These are phyloP conservation scores for Astrocystis sublimbata DNA, from an alignment of 495 filamentous ascomycete species.

Conservation along the genomic window DNA sequence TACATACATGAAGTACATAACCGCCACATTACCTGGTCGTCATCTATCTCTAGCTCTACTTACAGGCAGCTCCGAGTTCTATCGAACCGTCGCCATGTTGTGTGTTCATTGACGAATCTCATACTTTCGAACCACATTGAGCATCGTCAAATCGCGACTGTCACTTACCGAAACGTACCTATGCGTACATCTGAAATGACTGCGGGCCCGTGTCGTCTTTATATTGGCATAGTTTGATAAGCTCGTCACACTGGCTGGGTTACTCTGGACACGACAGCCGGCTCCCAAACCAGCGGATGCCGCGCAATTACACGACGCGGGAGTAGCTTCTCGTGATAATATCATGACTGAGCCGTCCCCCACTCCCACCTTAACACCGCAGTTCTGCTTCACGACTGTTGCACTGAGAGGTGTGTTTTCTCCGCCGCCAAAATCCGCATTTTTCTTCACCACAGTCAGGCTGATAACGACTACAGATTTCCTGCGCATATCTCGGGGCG, in stretches of 20 bases:
- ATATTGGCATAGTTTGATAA: no score
- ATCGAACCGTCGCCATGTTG: no score
- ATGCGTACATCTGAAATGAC: no score
- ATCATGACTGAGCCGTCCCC: constrained; percentile 65
- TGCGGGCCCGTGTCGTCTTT: no score
- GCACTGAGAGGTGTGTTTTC: constrained; percentile 70
- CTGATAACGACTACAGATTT: constrained; percentile 66
- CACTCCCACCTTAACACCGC: constrained; percentile 70
- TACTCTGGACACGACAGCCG: constrained; percentile 49
- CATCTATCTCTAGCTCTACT: no score
- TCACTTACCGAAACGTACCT: no score
- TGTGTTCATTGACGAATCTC: no score
- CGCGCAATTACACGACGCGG: constrained; percentile 23
- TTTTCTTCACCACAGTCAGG: background rate
- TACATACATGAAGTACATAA: background rate
- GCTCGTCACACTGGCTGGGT: constrained; percentile 46
- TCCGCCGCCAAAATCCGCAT: background rate
- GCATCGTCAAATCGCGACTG: no score
- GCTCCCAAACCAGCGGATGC: constrained; percentile 41
- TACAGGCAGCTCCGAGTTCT: no score
- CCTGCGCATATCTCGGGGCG: constrained; percentile 79
- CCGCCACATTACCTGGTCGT: background rate
- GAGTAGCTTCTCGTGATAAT: constrained; percentile 23
- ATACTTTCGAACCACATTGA: no score
- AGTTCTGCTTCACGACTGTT: constrained; percentile 90